Evolutionary conservation across 257 asterid species (phyloP), one percentile per base, ranked within the genome.

Genomic region (Voacanga thouarsii): DNA sequence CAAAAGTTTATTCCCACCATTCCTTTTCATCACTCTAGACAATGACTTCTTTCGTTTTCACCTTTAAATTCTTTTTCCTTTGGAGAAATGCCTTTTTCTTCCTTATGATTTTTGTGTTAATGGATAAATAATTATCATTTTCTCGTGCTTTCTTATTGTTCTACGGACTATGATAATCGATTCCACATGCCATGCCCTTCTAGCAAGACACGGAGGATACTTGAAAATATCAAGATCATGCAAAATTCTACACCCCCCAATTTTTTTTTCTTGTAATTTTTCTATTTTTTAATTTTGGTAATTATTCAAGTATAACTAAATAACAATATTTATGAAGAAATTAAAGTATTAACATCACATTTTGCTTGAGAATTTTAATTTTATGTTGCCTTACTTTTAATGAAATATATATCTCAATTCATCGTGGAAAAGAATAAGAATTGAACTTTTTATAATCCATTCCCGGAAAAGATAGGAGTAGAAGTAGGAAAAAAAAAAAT

Each of bases 1-100:
- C 75, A 60, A 80, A 83, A 81, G 82, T 72, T 72, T 72, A 61
- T 79, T 79, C 78, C 78, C 74, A 60, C 72, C 74, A 60, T 61
- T 60, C 47, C 37, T 24, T 61, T 57, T 28, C 65, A 7, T 28
- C 50, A 28, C 53, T 11, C 47, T 71, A 14, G 81, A 71, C 53
- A 78, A 78, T 24, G 72, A 75, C 70, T 67, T 15, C 77, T 75
- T 80, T 69, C 77, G 47, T 76, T 75, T 80, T 80, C 82, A 63
- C 21, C 71, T 41, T 66, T 79, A 79, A 16, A 7, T 45, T 53
- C 30, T 45, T 70, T 73, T 78, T 14, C 21, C 57, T 37, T 53
- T 19, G 64, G 51, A 26, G 49, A 39, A 37, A 28, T 47, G 64
- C 73, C 43, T 2, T 49, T 78, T 61, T 43, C 60, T 14, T 37